These are phyloP conservation scores for Coleophoma crateriformis DNA, from an alignment of 2,329 filamentous ascomycete species.

Conservation along the genomic window DNA sequence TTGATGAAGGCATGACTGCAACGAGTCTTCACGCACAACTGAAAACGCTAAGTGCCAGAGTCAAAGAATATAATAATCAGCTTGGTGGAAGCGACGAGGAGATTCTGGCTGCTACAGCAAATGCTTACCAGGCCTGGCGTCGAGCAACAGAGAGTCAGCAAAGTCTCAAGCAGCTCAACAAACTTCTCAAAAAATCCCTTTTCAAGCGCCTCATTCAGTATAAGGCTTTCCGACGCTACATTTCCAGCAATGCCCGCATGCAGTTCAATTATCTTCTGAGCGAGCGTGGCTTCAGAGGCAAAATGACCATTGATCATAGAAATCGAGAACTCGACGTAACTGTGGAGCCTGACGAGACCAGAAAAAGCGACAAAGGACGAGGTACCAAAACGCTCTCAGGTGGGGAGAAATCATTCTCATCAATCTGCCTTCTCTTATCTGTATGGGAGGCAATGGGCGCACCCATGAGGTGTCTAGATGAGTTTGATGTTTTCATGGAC, in stretches of 20 bases:
- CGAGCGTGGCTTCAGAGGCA: slow-evolving; percentile 83
- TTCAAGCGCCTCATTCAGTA: slow-evolving; percentile 68
- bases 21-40: slow-evolving; percentile 49
- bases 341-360: slow-evolving; percentile 67
- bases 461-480: slow-evolving; percentile 88
- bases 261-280: slow-evolving; percentile 86
- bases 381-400: slow-evolving; percentile 91
- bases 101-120: slow-evolving; percentile 44
- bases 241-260: slow-evolving; percentile 78
- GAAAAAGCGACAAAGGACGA: slow-evolving; percentile 62
- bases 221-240: slow-evolving; percentile 74
- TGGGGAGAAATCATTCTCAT: slow-evolving; percentile 96
- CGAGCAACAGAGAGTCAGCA: slow-evolving; percentile 37
- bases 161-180: slow-evolving; percentile 35
- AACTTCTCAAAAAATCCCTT: slow-evolving; percentile 53
- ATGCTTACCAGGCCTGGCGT: slow-evolving; percentile 33
- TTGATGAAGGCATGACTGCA: slow-evolving; percentile 60
- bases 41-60: slow-evolving; percentile 48
- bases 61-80: slow-evolving; percentile 49
- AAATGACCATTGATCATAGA: slow-evolving; percentile 71
- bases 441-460: slow-evolving; percentile 99
- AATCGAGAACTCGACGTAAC: slow-evolving; percentile 71
- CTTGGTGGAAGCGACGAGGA: slow-evolving; percentile 61
- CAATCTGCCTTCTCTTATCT: slow-evolving; percentile 84
- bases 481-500: slow-evolving; percentile 99